Evolutionary conservation across 1,139 yeast genomes (phyloP).

Genomic region (Suhomyces taliae): DNA sequence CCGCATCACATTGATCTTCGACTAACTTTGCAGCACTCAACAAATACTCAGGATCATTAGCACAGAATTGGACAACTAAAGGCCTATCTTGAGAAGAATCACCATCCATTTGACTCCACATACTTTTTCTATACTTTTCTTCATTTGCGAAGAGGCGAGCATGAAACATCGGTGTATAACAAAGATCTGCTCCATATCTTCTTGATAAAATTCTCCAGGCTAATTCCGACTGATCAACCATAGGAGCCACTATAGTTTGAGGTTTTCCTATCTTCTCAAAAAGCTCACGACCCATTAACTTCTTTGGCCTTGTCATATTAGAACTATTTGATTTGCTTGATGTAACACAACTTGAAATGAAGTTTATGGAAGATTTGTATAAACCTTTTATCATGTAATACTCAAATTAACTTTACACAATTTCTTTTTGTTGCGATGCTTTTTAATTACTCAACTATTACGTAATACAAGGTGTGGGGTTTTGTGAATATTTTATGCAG

Average conservation of each 20-base stretch:
- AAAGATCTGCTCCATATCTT: conserved; percentile 86
- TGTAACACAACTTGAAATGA: too few relatives aligned
- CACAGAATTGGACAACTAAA: conserved; percentile 90
- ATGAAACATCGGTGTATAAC: conserved; percentile 97
- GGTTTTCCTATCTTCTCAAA: conserved; percentile 74
- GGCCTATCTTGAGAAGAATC: conserved; percentile 69
- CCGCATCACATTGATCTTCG: conserved; percentile 87
- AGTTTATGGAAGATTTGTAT: too few relatives aligned
- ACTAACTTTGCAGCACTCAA: conserved; percentile 80
- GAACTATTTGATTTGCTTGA: background rate
- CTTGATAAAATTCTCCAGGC: conserved; percentile 94
- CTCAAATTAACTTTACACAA: too few relatives aligned
- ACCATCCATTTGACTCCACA: conserved; percentile 81
- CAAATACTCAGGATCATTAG: conserved; percentile 86
- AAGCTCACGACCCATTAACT: conserved; percentile 60
- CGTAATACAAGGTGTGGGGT: too few relatives aligned
- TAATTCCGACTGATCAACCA: conserved; percentile 96
- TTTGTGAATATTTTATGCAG: too few relatives aligned
- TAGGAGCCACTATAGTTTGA: conserved; percentile 88
- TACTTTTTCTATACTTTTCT: conserved; percentile 72
- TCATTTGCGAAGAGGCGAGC: conserved; percentile 86
- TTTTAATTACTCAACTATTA: too few relatives aligned
- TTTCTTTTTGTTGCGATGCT: too few relatives aligned
- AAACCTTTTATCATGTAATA: too few relatives aligned
- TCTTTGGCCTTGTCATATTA: conserved; percentile 7